A percentile compares a stretch with the other conserved stretches of the same genome.
Evolutionary conservation across 2,329 filamentous ascomycete species (phyloP).

Genomic region (Talaromyces sp.): DNA sequence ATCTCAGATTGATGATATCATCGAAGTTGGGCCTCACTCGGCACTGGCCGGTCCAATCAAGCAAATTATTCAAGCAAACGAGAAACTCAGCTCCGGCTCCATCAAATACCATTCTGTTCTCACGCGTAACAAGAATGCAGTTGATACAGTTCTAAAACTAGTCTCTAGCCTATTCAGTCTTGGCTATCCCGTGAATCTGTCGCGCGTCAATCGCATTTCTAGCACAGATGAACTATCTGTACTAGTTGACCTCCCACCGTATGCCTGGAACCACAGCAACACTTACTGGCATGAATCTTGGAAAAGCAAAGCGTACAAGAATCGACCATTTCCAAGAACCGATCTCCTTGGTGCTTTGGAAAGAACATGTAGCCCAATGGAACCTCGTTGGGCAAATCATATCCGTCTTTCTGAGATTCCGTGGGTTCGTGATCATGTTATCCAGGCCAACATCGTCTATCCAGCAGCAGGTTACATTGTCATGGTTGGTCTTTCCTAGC

Average conservation of each 20-base stretch:
- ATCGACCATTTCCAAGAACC: constrained; percentile 14
- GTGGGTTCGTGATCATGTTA: constrained; percentile 26
- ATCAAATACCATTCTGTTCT: constrained; percentile 22
- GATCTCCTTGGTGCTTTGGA: constrained; percentile 20
- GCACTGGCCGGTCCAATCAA: constrained; percentile 28
- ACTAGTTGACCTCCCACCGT: constrained; percentile 18
- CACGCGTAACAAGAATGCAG: constrained; percentile 34
- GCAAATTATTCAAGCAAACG: constrained; percentile 20
- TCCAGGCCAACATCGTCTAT: constrained; percentile 25
- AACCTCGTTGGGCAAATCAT: constrained; percentile 25
- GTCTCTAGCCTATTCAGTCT: constrained; percentile 23
- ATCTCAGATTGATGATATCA: constrained; percentile 16
- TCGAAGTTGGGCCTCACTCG: constrained; percentile 32
- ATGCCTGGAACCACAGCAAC: constrained; percentile 18
- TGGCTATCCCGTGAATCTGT: constrained; percentile 24
- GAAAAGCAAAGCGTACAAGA: constrained; percentile 15
- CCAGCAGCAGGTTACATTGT: constrained; percentile 31
- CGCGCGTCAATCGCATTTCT: constrained; percentile 22
- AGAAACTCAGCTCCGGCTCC: background rate
- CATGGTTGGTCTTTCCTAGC: background rate
- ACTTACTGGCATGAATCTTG: constrained; percentile 19
- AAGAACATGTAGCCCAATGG: constrained; percentile 3
- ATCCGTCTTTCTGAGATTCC: constrained; percentile 23
- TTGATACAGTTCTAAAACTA: constrained; percentile 7
- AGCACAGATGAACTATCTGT: background rate